Percentiles rank a stretch among this genome's conserved stretches.
Evolutionary conservation across 495 filamentous ascomycete genomes (phyloP).

Genomic region (Glutinoglossum americanum): DNA sequence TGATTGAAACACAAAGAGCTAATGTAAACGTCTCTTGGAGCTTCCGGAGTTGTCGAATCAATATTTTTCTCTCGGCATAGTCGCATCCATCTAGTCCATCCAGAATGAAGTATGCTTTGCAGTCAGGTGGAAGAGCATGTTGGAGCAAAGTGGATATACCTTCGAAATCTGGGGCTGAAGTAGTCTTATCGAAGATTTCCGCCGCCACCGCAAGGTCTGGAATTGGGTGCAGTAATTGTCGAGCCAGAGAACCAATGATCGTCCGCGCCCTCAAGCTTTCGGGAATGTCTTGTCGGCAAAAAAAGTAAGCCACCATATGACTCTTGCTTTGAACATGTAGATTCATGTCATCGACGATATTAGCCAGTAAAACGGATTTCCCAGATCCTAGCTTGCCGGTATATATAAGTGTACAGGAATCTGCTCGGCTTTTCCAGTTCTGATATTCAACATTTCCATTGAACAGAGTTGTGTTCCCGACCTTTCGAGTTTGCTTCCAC

Average conservation of each 20-base stretch:
- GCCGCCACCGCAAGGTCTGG: constrained; percentile 8
- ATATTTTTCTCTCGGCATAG: constrained; percentile 7
- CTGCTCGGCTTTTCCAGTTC: constrained; percentile 16
- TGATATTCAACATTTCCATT: constrained; percentile 12
- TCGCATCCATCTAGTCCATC: constrained; percentile 22
- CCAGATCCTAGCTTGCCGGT: constrained; percentile 22
- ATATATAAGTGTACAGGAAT: constrained; percentile 16
- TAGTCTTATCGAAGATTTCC: constrained; percentile 9
- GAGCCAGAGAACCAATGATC: constrained; percentile 19
- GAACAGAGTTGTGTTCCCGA: constrained; percentile 18
- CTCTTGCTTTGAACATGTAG: constrained; percentile 9
- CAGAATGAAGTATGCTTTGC: constrained; percentile 16
- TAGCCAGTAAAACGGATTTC: constrained; percentile 23
- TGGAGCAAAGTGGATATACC: constrained; percentile 9
- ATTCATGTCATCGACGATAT: constrained; percentile 23
- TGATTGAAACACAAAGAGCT: constrained; percentile 16
- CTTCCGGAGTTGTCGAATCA: constrained; percentile 11
- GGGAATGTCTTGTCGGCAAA: constrained; percentile 20
- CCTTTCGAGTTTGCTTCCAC: constrained; percentile 23
- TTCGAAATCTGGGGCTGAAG: constrained; percentile 9
- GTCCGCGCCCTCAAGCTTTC: constrained; percentile 20
- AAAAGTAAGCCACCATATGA: constrained; percentile 21
- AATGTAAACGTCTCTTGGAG: constrained; percentile 13
- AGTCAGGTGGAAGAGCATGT: constrained; percentile 6
- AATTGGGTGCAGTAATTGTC: constrained; percentile 17